phyloP scores from a whole-genome alignment of 495 filamentous ascomycete genomes.

The Symbiotaphrina buchneri region DNA sequence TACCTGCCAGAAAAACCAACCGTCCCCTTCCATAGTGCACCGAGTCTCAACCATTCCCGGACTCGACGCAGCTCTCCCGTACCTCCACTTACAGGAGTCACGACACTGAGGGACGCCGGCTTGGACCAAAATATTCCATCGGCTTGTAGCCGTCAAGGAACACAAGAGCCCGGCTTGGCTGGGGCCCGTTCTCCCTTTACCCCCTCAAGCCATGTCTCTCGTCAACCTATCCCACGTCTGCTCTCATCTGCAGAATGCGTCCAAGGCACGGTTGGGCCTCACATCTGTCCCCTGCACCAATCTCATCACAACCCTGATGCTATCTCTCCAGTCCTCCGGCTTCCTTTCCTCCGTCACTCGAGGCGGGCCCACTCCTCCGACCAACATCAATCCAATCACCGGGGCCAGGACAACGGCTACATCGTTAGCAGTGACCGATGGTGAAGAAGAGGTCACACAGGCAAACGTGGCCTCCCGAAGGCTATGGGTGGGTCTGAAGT shows the following conservation, averaged over 20 bases:
- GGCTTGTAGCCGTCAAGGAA: too few relatives aligned
- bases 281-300: conserved; percentile 72
- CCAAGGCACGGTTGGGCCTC: conserved; percentile 61
- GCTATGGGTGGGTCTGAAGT: conserved; percentile 87
- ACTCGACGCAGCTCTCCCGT: too few relatives aligned
- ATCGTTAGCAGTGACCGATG: conserved; percentile 3
- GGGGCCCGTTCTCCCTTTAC: too few relatives aligned
- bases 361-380: conserved; percentile 43
- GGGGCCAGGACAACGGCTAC: too few relatives aligned
- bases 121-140: too few relatives aligned
- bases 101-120: too few relatives aligned
- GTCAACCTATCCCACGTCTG: conserved; percentile 58
- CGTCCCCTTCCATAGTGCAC: too few relatives aligned
- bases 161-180: too few relatives aligned
- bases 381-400: conserved; percentile 15
- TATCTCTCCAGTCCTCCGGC: conserved; percentile 61
- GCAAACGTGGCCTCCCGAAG: conserved; percentile 56
- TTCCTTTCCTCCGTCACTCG: conserved; percentile 68
- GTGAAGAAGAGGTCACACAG: conserved; percentile 38
- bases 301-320: conserved; percentile 51
- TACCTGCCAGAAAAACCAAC: too few relatives aligned
- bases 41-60: too few relatives aligned
- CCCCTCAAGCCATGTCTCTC: conserved; percentile 47
- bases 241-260: conserved; percentile 87
- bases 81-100: too few relatives aligned